phyloP scores from a whole-genome alignment of 164 flowering plant genomes.

The Tinospora cordifolia region DNA sequence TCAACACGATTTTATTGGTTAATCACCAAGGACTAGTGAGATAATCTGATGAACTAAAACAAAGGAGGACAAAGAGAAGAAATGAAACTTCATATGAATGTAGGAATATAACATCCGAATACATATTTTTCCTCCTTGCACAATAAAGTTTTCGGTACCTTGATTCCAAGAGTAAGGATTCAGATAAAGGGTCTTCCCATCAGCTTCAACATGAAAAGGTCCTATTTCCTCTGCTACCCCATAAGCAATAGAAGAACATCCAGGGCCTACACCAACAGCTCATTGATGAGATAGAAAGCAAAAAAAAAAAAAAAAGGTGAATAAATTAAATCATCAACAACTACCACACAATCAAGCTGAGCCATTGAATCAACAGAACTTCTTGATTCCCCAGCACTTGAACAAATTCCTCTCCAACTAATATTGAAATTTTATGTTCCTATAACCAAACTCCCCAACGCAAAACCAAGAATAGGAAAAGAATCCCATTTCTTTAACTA shows the following conservation, averaged over 20 bases:
- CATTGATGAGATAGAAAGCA: conserved; percentile 6
- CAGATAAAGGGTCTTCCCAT: conserved; percentile 61
- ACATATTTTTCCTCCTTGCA: no score
- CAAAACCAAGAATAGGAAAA: background rate
- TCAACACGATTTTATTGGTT: no score
- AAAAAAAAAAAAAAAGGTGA: background rate
- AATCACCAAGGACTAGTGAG: no score
- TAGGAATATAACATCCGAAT: no score
- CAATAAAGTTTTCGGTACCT: conserved; percentile 27
- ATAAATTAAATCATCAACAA: background rate
- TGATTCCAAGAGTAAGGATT: conserved; percentile 80
- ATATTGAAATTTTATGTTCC: background rate
- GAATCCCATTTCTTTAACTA: background rate
- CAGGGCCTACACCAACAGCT: conserved; percentile 52
- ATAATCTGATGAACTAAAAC: no score
- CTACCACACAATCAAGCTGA: no score
- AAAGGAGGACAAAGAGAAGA: no score
- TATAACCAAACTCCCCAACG: background rate
- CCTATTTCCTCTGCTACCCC: conserved; percentile 81
- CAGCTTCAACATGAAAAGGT: conserved; percentile 62
- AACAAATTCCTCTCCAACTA: no score
- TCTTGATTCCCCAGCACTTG: no score
- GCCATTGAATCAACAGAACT: no score
- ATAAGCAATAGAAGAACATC: conserved; percentile 78
- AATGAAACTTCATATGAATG: no score